Base-by-base conservation (phyloP, 176 grass and related monocot genomes). In the Pharus latifolius region DNA sequence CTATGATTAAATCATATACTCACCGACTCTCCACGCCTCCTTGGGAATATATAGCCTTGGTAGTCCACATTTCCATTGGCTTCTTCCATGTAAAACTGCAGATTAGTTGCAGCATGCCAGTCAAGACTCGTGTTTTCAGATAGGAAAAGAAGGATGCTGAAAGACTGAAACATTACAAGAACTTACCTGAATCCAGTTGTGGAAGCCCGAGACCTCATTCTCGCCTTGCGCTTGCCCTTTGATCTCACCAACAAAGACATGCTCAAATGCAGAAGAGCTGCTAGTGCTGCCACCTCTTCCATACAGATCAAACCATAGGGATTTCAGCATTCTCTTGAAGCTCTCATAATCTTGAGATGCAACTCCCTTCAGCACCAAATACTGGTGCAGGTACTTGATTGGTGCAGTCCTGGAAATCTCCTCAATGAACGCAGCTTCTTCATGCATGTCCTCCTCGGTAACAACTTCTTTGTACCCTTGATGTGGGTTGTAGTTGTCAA, bases 111-210 rank as follows among this genome's bases (percentile, higher is more conserved):
- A 26, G n/a, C 79, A 37, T 37, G 34, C 3, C 26, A 32, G 20
- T 85, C 35, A 82, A 35, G 51, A 56, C 25, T 43, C 25, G 23
- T 56, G 38, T 29, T 75, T 11, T 35, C 25, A 37, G 43, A 27
- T 10, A 56, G 35, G 49, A 14, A 60, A 51, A 60, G 16, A 62
- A 70, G n/a, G 10, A 1, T 42, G 5, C 28, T 68, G 54, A 61
- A 53, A 60, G 9, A 75, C 28, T 68, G 54, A 61, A 53, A 60
- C 13, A 75, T 48, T 67, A 67, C 3, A 69, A 23, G 22, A 49
- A 77, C 84, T 77, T 85, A 32, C 94, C 94, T 98, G 94, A 78
- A 92, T 98, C 94, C 94, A 98, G 78, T 98, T 98, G 70, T 98
- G 94, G 77, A 98, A 98, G 32, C 94, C 94, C 53, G 94, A 88